Evolutionary conservation across 805 yeast species (phyloP), one percentile per base, ranked within the genome.

Genomic region (Myxozyma vanderwaltii): DNA sequence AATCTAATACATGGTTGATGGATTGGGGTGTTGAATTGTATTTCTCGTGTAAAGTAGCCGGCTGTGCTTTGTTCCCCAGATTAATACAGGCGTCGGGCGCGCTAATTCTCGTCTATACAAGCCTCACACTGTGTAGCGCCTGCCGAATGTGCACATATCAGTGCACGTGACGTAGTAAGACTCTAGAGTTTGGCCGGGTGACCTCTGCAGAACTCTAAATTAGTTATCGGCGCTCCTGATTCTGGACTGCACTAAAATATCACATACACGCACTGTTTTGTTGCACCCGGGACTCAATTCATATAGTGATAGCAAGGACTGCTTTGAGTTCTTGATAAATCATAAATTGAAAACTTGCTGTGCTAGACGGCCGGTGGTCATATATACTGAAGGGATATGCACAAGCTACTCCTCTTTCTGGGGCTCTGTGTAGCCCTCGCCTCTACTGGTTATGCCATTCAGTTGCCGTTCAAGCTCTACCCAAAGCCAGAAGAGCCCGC

Each of bases 381-480:
- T 21, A 41, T 21, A 41, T 26, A 26, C 48, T 8, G 24, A 24
- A 27, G 15, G 4, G 17, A 35, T 8, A 48, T 48, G 41, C 31
- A 19, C 33, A 13, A 8, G 26, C n/a, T 36, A 23, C 41, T 48
- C 33, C 33, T 23, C 19, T 5, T 35, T 36, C 21, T 36, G 31
- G 39, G 31, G 8, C 26, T 31, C n/a, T 46, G 29, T 33, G 13
- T 46, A n/a, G 43, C 33, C 17, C 15, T 48, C 33, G 51, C 43
- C 33, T 35, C 51, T 8, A 23, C 51, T 10, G 59, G 27, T 19
- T 17, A 24, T 17, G 61, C 56, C 10, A 47, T 60, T 29, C 65
- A 61, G 44, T 39, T 58, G 41, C 65, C 65, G 26, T 58, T 61
- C 29, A 47, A 54, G 4, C 29, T 47, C 12, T 2, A 21, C 1